Conservation (phyloP, 805 yeast genomes). For the Spathaspora girioi region DNA sequence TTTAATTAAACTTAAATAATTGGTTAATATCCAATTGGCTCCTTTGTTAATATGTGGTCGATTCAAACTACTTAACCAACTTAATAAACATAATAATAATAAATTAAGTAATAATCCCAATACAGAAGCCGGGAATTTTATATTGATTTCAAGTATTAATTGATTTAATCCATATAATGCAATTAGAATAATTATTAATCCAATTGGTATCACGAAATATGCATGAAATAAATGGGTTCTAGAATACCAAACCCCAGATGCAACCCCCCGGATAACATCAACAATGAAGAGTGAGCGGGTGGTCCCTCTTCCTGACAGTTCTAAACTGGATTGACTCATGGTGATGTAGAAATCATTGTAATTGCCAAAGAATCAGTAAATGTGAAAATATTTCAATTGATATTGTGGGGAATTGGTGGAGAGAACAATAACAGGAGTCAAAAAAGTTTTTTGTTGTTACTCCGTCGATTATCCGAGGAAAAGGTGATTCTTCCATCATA, state of each 20-base stretch:
- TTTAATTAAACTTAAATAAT: constrained; percentile 40
- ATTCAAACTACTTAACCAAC: constrained; percentile 16
- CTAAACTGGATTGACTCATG: neutral
- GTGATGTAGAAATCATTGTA: too few species aligned
- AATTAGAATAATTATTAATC: constrained; percentile 42
- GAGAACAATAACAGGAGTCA: too few species aligned
- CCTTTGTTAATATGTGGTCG: constrained; percentile 7
- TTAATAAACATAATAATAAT: constrained; percentile 37
- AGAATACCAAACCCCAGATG: constrained; percentile 31
- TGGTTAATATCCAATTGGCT: constrained; percentile 19
- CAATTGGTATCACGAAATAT: constrained; percentile 47
- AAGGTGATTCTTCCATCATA: too few species aligned
- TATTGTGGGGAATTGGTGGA: too few species aligned
- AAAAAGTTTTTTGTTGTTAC: too few species aligned
- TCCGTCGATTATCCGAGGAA: too few species aligned
- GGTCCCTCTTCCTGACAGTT: neutral
- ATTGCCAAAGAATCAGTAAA: too few species aligned
- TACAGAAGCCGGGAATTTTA: constrained; percentile 68
- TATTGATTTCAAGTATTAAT: constrained; percentile 40
- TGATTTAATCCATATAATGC: constrained; percentile 53
- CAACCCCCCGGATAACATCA: constrained; percentile 16
- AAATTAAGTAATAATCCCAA: constrained; percentile 64
- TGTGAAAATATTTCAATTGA: too few species aligned
- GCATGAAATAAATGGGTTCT: constrained; percentile 34
- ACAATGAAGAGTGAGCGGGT: neutral